phyloP scores from a whole-genome alignment of 176 grass and related monocot species.

The sorghum (Sorghum bicolor) region DNA sequence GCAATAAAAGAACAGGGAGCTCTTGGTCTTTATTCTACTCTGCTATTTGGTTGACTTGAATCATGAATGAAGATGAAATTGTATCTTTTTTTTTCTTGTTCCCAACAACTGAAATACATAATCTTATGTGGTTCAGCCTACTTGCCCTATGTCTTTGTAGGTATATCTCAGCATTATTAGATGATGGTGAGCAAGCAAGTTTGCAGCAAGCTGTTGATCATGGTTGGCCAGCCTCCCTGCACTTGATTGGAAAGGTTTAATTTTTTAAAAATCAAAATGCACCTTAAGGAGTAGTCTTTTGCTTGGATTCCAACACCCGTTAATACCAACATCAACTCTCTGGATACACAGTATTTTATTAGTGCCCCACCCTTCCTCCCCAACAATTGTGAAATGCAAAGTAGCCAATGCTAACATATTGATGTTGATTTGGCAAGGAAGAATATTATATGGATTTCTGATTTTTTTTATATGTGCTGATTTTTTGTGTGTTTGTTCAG shows the following conservation, averaged over 20 bases:
- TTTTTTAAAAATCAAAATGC: not conserved
- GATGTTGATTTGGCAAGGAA: conserved; percentile 14
- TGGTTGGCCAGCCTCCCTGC: conserved; percentile 88
- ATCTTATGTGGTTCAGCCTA: conserved; percentile 14
- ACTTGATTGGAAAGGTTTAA: conserved; percentile 94
- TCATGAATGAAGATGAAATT: conserved; percentile 9
- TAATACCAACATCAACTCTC: conserved; percentile 1
- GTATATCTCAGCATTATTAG: conserved; percentile 86
- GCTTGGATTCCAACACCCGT: not conserved
- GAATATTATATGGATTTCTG: not conserved
- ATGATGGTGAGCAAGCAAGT: conserved; percentile 67
- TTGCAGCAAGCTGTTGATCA: conserved; percentile 69
- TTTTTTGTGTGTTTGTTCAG: conserved; percentile 41
- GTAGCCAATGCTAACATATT: not conserved
- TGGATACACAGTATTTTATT: conserved; percentile 1
- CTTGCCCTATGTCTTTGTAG: conserved; percentile 30
- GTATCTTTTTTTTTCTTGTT: not conserved
- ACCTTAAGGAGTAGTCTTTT: not conserved
- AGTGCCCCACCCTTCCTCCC: not conserved
- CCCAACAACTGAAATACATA: not conserved
- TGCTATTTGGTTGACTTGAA: not conserved
- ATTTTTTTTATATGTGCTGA: conserved; percentile 19
- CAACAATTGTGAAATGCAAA: not conserved
- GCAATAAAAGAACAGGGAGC: not conserved
- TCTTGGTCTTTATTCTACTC: not conserved